Percentiles rank a stretch among this genome's conserved stretches.
These are phyloP conservation scores for Tricholoma bakamatsutake DNA, from an alignment of 768 basidiomycete genomes.

Conservation along the genomic window DNA sequence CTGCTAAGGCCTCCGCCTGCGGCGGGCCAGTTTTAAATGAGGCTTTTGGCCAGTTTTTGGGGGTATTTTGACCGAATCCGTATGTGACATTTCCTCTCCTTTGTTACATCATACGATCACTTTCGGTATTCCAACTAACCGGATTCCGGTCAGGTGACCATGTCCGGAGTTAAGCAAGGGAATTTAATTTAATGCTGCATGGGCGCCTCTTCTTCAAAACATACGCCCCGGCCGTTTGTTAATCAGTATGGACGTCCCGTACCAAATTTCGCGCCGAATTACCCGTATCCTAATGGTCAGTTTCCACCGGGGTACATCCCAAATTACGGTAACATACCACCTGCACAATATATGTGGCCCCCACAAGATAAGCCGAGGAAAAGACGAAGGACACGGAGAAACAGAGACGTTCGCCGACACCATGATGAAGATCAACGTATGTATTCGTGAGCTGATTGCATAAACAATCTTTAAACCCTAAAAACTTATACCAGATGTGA, in stretches of 20 bases:
- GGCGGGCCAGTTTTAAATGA: too few relatives aligned
- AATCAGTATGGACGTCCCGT: not conserved
- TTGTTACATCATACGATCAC: too few relatives aligned
- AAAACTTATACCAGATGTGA: not conserved
- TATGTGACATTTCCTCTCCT: too few relatives aligned
- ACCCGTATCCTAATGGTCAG: not conserved
- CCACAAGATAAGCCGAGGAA: not conserved
- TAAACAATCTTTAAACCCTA: not conserved
- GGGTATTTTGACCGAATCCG: too few relatives aligned
- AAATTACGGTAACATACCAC: not conserved
- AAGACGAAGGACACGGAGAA: constrained; percentile 2
- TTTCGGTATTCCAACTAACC: too few relatives aligned
- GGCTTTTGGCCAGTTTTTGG: too few relatives aligned
- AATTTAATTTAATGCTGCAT: too few relatives aligned
- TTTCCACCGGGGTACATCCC: constrained; percentile 4
- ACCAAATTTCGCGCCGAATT: not conserved
- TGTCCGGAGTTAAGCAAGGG: too few relatives aligned
- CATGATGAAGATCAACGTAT: not conserved
- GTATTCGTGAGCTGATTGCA: not conserved
- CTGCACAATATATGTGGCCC: not conserved
- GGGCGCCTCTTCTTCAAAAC: not conserved
- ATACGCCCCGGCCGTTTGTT: not conserved
- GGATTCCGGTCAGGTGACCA: too few relatives aligned
- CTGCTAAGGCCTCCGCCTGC: too few relatives aligned
- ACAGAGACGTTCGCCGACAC: not conserved